Evolutionary conservation across 306 rosid species (phyloP).

Genomic region (Mimosa bimucronata): DNA sequence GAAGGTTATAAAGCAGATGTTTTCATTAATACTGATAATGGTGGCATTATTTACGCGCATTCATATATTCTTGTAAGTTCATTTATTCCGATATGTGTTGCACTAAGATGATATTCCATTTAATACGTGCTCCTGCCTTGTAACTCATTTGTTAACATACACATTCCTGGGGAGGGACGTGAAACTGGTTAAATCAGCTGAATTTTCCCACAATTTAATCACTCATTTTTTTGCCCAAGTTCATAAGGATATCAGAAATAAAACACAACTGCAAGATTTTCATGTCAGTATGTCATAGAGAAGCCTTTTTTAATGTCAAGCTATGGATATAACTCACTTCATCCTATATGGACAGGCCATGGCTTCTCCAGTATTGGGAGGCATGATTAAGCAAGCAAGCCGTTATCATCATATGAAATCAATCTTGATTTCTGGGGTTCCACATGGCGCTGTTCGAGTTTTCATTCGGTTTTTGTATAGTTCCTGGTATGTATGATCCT

Average conservation of each 20-base stretch:
- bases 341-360: slow-evolving; percentile 54
- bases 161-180: slow-evolving; percentile 24
- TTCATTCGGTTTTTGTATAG: slow-evolving; percentile 81
- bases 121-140: slow-evolving; percentile 2
- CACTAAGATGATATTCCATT: background rate
- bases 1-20: slow-evolving; percentile 86
- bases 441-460: slow-evolving; percentile 71
- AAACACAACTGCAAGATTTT: background rate
- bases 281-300: background rate
- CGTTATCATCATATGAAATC: slow-evolving; percentile 37
- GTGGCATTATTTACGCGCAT: slow-evolving; percentile 76
- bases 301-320: background rate
- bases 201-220: slow-evolving; percentile 2
- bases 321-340: slow-evolving; percentile 24
- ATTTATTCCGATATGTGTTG: slow-evolving; percentile 16
- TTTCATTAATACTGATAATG: slow-evolving; percentile 60
- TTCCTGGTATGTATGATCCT: slow-evolving; percentile 55
- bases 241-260: background rate
- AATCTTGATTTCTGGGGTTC: slow-evolving; percentile 73
- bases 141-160: background rate
- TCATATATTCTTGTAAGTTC: slow-evolving; percentile 79
- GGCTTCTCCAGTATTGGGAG: slow-evolving; percentile 78
- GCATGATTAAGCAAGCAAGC: slow-evolving; percentile 57
- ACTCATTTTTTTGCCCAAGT: background rate
- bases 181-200: background rate